Conservation (phyloP, 768 basidiomycete species). For the Tricholoma bakamatsutake region DNA sequence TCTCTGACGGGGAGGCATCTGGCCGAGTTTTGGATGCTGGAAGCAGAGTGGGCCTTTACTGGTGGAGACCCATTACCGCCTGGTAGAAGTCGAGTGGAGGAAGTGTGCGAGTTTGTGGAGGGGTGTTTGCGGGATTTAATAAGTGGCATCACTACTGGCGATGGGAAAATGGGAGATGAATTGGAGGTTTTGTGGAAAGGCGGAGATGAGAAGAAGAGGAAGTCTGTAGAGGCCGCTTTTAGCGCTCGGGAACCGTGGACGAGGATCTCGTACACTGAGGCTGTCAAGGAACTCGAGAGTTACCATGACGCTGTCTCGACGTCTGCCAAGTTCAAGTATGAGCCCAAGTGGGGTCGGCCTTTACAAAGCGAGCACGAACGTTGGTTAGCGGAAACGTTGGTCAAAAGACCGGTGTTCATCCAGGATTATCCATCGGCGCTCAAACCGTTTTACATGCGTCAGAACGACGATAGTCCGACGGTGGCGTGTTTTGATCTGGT, state of each 20-base stretch:
- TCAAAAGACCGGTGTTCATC: slow-evolving; percentile 81
- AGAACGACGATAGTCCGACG: slow-evolving; percentile 48
- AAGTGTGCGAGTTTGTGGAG: slow-evolving; percentile 36
- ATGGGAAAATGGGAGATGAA: slow-evolving; percentile 20
- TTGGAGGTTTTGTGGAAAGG: slow-evolving; percentile 37
- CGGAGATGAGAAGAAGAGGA: slow-evolving; percentile 27
- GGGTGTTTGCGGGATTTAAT: slow-evolving; percentile 25
- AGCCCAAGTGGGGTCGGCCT: slow-evolving; percentile 60
- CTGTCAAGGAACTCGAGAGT: slow-evolving; percentile 50
- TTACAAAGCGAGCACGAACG: slow-evolving; percentile 91
- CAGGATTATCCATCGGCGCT: slow-evolving; percentile 77
- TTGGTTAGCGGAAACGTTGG: slow-evolving; percentile 70
- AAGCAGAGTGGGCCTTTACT: slow-evolving; percentile 76
- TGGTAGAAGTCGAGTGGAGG: slow-evolving; percentile 27
- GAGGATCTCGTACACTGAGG: slow-evolving; percentile 75
- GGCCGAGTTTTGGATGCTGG: slow-evolving; percentile 99
- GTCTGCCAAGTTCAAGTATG: slow-evolving; percentile 43
- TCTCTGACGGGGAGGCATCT: slow-evolving; percentile 88
- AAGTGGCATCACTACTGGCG: slow-evolving; percentile 8
- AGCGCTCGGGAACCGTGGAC: slow-evolving; percentile 43
- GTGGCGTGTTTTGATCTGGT: slow-evolving; percentile 97
- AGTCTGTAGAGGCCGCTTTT: slow-evolving; percentile 32
- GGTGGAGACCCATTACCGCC: neutral
- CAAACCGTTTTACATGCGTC: slow-evolving; percentile 98
- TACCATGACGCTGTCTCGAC: slow-evolving; percentile 20